These are phyloP conservation scores for Lunularia cruciata DNA, from an alignment of 225 moss, liverwort and hornwort species.

Conservation along the genomic window DNA sequence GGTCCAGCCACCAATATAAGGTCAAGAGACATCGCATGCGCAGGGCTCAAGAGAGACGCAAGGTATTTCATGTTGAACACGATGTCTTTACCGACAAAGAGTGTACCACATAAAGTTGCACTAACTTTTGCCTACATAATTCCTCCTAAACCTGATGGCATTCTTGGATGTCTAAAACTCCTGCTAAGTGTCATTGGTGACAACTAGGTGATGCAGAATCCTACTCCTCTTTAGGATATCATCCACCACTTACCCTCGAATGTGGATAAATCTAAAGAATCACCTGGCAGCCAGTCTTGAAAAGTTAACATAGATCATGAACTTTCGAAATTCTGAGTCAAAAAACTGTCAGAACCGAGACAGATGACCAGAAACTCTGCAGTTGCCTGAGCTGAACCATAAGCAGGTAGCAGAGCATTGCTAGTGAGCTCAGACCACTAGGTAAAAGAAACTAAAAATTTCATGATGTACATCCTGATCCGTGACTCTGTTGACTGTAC, in stretches of 20 bases:
- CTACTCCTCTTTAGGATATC: constrained; percentile 34
- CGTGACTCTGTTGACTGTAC: constrained; percentile 39
- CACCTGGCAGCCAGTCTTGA: constrained; percentile 49
- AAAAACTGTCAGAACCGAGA: constrained; percentile 41
- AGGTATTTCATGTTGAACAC: constrained; percentile 28
- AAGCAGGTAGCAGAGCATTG: constrained; percentile 39
- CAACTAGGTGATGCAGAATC: constrained; percentile 45
- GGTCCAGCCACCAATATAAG: too few relatives aligned
- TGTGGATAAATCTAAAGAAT: constrained; percentile 32
- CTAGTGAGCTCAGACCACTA: constrained; percentile 45
- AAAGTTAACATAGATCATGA: constrained; percentile 42
- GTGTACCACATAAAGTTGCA: constrained; percentile 31
- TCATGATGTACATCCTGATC: constrained; percentile 39
- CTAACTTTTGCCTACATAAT: constrained; percentile 35
- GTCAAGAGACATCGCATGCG: neutral
- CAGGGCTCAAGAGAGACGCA: neutral
- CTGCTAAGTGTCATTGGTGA: constrained; percentile 32
- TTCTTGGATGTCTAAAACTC: constrained; percentile 30
- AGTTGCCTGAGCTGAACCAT: constrained; percentile 33
- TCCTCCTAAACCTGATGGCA: constrained; percentile 34
- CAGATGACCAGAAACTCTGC: constrained; percentile 49
- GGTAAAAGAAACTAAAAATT: constrained; percentile 25
- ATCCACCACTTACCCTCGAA: constrained; percentile 12
- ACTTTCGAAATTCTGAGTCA: constrained; percentile 43
- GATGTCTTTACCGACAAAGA: constrained; percentile 32